phyloP scores from a whole-genome alignment of 2,329 filamentous ascomycete species.

The Grosmannia clavigera region DNA sequence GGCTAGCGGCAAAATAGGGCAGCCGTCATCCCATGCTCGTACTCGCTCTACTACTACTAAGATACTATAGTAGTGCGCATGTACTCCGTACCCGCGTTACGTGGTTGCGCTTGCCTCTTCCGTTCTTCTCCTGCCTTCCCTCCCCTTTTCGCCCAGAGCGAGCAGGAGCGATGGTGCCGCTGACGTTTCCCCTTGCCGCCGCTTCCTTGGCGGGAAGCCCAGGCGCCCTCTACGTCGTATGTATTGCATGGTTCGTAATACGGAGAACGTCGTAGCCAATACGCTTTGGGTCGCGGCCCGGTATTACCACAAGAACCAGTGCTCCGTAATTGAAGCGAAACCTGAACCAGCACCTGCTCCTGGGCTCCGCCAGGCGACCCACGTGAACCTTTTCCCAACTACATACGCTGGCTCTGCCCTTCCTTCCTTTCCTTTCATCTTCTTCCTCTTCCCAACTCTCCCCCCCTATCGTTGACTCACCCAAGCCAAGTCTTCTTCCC shows the following conservation, averaged over 20 bases:
- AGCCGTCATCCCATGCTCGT: background rate
- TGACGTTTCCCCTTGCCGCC: background rate
- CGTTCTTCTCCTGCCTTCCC: background rate
- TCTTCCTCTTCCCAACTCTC: background rate
- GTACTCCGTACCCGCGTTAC: background rate
- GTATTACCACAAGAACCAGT: background rate
- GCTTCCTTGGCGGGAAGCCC: background rate
- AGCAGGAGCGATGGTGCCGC: too few species aligned
- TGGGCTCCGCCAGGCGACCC: slow-evolving; percentile 1
- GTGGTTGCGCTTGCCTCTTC: background rate
- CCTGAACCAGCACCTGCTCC: background rate
- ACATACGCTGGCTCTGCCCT: background rate
- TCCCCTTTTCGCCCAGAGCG: background rate
- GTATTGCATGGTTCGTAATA: background rate
- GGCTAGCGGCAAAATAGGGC: background rate
- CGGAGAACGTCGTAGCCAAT: background rate
- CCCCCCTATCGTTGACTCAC: background rate
- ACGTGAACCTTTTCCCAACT: slow-evolving; percentile 3
- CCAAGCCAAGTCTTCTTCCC: background rate
- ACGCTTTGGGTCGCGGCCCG: background rate
- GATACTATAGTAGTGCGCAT: too few species aligned
- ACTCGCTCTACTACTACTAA: too few species aligned
- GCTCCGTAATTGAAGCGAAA: slow-evolving; percentile 2
- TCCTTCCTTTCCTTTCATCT: background rate
- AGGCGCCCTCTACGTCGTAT: background rate